phyloP scores from a whole-genome alignment of 129 eudicot genomes.

The Gnaphalium uliginosum region DNA sequence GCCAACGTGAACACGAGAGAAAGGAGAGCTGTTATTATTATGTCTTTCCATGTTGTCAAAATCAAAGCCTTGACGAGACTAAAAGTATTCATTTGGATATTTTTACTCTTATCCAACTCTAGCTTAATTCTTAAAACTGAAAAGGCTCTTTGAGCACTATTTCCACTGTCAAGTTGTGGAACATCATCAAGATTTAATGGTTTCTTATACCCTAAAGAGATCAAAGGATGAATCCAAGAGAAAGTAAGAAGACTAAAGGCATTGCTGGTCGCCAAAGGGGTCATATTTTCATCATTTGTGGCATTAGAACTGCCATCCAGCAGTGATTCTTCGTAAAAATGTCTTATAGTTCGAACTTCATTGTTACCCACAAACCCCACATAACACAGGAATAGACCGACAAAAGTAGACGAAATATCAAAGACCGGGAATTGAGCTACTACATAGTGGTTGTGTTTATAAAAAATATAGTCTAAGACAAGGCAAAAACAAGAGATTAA shows the following conservation, averaged over 20 bases:
- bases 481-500: slow-evolving; percentile 48
- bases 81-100: slow-evolving; percentile 37
- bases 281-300: not conserved
- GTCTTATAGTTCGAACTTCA: not conserved
- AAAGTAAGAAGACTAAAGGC: slow-evolving; percentile 50
- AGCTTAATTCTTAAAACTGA: slow-evolving; percentile 37
- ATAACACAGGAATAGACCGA: not conserved
- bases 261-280: not conserved
- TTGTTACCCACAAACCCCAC: slow-evolving; percentile 30
- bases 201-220: slow-evolving; percentile 56
- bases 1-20: no score
- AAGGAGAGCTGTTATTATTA: slow-evolving; percentile 33
- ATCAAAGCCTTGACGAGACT: slow-evolving; percentile 57
- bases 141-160: slow-evolving; percentile 36
- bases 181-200: slow-evolving; percentile 74
- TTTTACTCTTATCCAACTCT: slow-evolving; percentile 32
- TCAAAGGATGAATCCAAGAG: slow-evolving; percentile 69
- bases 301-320: not conserved
- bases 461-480: slow-evolving; percentile 41
- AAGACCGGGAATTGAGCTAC: slow-evolving; percentile 47
- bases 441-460: slow-evolving; percentile 26
- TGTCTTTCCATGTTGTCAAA: slow-evolving; percentile 53
- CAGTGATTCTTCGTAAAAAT: no score
- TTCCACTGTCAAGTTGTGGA: slow-evolving; percentile 50
- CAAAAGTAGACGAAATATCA: slow-evolving; percentile 42